Evolutionary conservation across 2,329 filamentous ascomycete species (phyloP).

Genomic region (Fusarium sp.): DNA sequence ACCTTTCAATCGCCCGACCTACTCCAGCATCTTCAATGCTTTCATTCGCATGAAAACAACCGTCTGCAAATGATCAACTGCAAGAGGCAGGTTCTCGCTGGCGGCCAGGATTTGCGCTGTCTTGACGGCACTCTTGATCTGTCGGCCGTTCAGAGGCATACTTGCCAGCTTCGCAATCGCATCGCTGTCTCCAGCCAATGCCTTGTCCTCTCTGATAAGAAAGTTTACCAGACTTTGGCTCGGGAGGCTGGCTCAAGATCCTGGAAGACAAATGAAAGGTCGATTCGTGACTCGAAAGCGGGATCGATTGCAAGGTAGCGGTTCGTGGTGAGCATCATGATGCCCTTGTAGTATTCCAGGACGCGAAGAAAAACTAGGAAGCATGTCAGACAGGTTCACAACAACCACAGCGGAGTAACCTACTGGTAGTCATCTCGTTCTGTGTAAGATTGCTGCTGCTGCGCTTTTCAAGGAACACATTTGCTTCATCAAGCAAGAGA

Average conservation of each 20-base stretch:
- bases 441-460: conserved; percentile 33
- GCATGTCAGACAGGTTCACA: not conserved
- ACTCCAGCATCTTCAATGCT: not conserved
- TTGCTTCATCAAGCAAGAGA: conserved; percentile 51
- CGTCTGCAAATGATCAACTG: not conserved
- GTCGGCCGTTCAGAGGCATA: conserved; percentile 19
- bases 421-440: conserved; percentile 42
- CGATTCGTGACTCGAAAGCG: conserved; percentile 56
- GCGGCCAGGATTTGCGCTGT: conserved; percentile 8
- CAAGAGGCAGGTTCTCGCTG: not conserved
- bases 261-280: conserved; percentile 50
- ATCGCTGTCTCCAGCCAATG: rapidly evolving
- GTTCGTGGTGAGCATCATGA: conserved; percentile 54
- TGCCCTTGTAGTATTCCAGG: conserved; percentile 49
- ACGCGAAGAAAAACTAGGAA: conserved; percentile 36
- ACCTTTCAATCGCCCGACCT: rapidly evolving
- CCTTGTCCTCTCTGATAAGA: not conserved
- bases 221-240: conserved; percentile 37
- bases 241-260: conserved; percentile 35
- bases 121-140: conserved; percentile 31
- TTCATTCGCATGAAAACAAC: conserved; percentile 9
- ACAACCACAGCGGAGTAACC: not conserved
- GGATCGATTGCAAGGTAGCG: conserved; percentile 52
- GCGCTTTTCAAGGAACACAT: conserved; percentile 49
- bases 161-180: not conserved